phyloP scores from a whole-genome alignment of 1,284 basidiomycete species.

The Puccinia polysora region DNA sequence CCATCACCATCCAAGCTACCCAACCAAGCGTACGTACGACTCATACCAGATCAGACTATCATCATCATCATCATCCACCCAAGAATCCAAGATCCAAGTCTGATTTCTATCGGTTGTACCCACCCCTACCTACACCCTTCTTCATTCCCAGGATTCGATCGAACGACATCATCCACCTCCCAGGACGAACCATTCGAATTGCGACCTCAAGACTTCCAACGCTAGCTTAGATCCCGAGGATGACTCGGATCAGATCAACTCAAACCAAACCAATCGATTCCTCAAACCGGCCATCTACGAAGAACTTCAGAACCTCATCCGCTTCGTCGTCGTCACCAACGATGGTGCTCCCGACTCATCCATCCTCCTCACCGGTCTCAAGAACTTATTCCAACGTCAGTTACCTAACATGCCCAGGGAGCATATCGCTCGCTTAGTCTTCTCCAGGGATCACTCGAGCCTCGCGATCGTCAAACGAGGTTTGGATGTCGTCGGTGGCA shows the following conservation, averaged over 20 bases:
- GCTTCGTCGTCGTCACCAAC: conserved; percentile 79
- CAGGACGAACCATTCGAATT: too few relatives aligned
- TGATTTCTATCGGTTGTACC: too few relatives aligned
- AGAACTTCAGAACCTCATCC: conserved; percentile 75
- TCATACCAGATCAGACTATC: too few relatives aligned
- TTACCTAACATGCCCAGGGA: conserved; percentile 98
- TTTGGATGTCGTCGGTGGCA: conserved; percentile 93
- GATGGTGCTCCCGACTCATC: conserved; percentile 65
- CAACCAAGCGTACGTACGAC: too few relatives aligned
- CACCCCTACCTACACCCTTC: too few relatives aligned
- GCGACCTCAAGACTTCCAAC: too few relatives aligned
- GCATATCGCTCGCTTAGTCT: conserved; percentile 93
- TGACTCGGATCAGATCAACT: conserved; percentile 10
- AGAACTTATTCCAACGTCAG: conserved; percentile 95
- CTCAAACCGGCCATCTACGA: conserved; percentile 68
- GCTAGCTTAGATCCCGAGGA: background rate
- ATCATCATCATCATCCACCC: too few relatives aligned
- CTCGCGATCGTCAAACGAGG: conserved; percentile 94
- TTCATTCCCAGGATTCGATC: too few relatives aligned
- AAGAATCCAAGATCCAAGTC: too few relatives aligned
- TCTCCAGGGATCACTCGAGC: conserved; percentile 82
- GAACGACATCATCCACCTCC: too few relatives aligned
- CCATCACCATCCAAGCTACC: background rate
- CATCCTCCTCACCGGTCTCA: conserved; percentile 85
- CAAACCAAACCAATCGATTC: conserved; percentile 37